Evolutionary conservation across 2,329 filamentous ascomycete genomes (phyloP).

Genomic region (Sordariomycetes sp.): DNA sequence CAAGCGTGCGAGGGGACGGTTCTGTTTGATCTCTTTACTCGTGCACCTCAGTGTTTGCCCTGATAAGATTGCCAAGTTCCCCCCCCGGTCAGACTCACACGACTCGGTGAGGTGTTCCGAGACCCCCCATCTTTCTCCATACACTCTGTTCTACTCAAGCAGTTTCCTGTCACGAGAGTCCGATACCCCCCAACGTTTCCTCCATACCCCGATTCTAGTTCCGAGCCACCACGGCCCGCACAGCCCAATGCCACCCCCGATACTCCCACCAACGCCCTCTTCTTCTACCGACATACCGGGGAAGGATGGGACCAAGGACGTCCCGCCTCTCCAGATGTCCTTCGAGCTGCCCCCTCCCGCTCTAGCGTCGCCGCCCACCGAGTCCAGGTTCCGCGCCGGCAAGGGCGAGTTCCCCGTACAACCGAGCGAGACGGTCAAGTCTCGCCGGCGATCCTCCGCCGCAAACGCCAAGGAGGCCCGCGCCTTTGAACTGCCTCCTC

Average conservation of each 20-base stretch:
- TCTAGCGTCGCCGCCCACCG: constrained; percentile 24
- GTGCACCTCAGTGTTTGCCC: background rate
- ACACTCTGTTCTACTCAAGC: background rate
- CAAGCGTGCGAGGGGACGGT: background rate
- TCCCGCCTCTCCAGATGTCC: constrained; percentile 51
- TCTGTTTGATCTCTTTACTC: background rate
- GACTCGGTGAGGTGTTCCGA: background rate
- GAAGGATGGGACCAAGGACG: constrained; percentile 53
- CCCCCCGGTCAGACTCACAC: background rate
- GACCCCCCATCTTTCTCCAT: background rate
- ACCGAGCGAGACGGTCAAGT: constrained; percentile 39
- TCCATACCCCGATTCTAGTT: background rate
- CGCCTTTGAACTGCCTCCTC: constrained; percentile 75
- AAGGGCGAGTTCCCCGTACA: constrained; percentile 32
- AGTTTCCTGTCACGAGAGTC: background rate
- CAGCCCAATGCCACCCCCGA: constrained; percentile 51
- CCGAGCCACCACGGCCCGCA: background rate
- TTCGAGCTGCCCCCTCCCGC: constrained; percentile 74
- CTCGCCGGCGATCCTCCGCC: constrained; percentile 39
- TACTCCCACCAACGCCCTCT: constrained; percentile 63
- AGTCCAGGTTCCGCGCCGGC: constrained; percentile 3
- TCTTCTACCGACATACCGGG: constrained; percentile 72
- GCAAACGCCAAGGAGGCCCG: constrained; percentile 40
- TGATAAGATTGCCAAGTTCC: background rate
- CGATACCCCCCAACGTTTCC: background rate